phyloP scores from a whole-genome alignment of 805 yeast species.

The Saturnispora zaruensis region DNA sequence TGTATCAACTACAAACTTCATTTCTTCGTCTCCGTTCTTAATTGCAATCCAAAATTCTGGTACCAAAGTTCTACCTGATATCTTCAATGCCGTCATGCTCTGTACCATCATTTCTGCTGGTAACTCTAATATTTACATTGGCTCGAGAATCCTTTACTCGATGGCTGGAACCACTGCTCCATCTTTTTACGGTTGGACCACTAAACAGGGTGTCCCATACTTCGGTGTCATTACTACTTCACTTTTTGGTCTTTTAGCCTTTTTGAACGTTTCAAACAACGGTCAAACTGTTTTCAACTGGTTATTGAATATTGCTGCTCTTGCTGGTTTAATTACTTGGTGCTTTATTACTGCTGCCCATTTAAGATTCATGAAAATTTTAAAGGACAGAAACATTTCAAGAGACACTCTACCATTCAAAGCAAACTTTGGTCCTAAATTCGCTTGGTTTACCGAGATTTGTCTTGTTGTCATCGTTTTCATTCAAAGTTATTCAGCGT shows the following conservation, averaged over 20 bases:
- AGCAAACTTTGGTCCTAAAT: slow-evolving; percentile 56
- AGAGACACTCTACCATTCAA: slow-evolving; percentile 66
- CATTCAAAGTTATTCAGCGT: slow-evolving; percentile 63
- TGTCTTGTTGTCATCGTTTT: slow-evolving; percentile 48
- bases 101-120: slow-evolving; percentile 69
- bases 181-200: slow-evolving; percentile 38
- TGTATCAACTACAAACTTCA: slow-evolving; percentile 29
- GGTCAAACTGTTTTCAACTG: slow-evolving; percentile 59
- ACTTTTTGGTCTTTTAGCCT: slow-evolving; percentile 55
- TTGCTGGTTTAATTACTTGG: slow-evolving; percentile 72
- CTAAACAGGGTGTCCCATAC: slow-evolving; percentile 54
- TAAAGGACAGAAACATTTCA: slow-evolving; percentile 53
- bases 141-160: slow-evolving; percentile 61
- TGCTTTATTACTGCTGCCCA: slow-evolving; percentile 56
- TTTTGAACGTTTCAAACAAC: slow-evolving; percentile 43
- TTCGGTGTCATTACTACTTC: slow-evolving; percentile 50
- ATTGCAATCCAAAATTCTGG: slow-evolving; percentile 65
- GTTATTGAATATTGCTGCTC: slow-evolving; percentile 69
- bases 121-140: slow-evolving; percentile 65
- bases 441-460: slow-evolving; percentile 53
- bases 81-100: slow-evolving; percentile 64
- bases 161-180: slow-evolving; percentile 59
- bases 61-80: slow-evolving; percentile 55
- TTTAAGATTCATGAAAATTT: slow-evolving; percentile 59
- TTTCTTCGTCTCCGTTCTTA: slow-evolving; percentile 60